Percentiles rank a stretch among this genome's conserved stretches.
phyloP scores from a whole-genome alignment of 352 stramenopile species.

The Pythium insidiosum region DNA sequence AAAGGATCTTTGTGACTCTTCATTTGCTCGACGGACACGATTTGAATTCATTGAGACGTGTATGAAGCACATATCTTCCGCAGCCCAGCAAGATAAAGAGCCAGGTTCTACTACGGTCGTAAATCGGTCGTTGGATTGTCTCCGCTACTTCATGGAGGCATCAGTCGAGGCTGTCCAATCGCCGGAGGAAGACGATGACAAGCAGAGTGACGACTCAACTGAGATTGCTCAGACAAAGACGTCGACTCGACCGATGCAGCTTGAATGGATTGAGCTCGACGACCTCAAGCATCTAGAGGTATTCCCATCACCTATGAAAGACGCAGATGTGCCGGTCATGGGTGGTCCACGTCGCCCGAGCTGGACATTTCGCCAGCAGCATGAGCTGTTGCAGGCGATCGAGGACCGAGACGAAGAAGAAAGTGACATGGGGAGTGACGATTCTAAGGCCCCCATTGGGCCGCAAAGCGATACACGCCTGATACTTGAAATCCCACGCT shows the following conservation, averaged over 20 bases:
- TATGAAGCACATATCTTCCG: conserved; percentile 24
- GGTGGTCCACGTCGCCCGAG: conserved; percentile 34
- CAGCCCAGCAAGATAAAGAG: not conserved
- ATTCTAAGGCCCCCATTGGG: no score
- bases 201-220: no score
- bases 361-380: conserved; percentile 57
- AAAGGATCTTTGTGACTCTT: conserved; percentile 17
- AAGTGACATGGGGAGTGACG: no score
- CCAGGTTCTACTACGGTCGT: conserved; percentile 11
- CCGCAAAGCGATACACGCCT: no score
- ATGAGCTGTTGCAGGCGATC: conserved; percentile 41
- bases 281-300: conserved; percentile 59
- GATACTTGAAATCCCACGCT: conserved; percentile 1
- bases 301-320: conserved; percentile 64
- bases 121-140: conserved; percentile 56
- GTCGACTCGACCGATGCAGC: not conserved
- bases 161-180: conserved; percentile 1
- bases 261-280: conserved; percentile 34
- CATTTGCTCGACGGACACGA: conserved; percentile 23
- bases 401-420: no score
- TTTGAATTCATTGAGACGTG: conserved; percentile 52
- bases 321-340: no score
- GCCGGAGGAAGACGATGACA: no score
- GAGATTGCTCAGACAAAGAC: not conserved
- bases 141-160: conserved; percentile 63